Evolutionary conservation across 164 flowering plant species (phyloP).

Genomic region (Piper betle): DNA sequence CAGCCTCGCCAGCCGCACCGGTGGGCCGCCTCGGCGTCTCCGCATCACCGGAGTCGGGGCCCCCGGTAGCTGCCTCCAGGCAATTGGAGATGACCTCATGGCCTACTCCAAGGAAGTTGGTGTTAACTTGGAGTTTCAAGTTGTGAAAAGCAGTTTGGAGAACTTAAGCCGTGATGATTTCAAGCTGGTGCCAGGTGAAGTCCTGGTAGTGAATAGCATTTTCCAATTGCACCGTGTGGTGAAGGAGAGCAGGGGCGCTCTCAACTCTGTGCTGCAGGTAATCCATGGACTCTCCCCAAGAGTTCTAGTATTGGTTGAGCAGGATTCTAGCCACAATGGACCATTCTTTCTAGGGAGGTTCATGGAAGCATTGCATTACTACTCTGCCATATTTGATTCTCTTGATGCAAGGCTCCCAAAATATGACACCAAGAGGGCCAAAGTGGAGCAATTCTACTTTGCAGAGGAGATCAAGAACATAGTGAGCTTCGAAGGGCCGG

Average conservation of each 20-base stretch:
- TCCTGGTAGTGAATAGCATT: slow-evolving; percentile 41
- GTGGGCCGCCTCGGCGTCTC: slow-evolving; percentile 23
- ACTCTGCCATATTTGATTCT: slow-evolving; percentile 50
- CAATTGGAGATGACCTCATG: slow-evolving; percentile 32
- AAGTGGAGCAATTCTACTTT: slow-evolving; percentile 53
- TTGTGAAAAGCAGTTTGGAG: slow-evolving; percentile 38
- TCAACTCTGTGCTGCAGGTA: slow-evolving; percentile 39
- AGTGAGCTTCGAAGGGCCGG: slow-evolving; percentile 55
- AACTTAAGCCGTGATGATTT: slow-evolving; percentile 26
- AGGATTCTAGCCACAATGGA: slow-evolving; percentile 56
- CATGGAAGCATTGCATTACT: slow-evolving; percentile 52
- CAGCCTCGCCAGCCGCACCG: slow-evolving; percentile 37
- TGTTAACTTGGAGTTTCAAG: slow-evolving; percentile 29
- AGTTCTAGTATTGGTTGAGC: slow-evolving; percentile 36
- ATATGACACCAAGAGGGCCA: slow-evolving; percentile 45
- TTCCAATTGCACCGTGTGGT: slow-evolving; percentile 52
- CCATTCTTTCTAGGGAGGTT: slow-evolving; percentile 57
- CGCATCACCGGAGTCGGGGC: slow-evolving; percentile 39
- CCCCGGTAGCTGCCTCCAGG: slow-evolving; percentile 11
- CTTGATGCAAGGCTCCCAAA: slow-evolving; percentile 48
- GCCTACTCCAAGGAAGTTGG: slow-evolving; percentile 25
- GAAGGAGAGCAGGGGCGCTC: slow-evolving; percentile 53
- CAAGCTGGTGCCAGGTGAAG: slow-evolving; percentile 21
- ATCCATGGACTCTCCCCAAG: slow-evolving; percentile 39
- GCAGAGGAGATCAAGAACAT: slow-evolving; percentile 61